Evolutionary conservation across 306 rosid genomes (phyloP), one percentile per base, ranked within the genome.

Genomic region (Echinosophora koreensis): DNA sequence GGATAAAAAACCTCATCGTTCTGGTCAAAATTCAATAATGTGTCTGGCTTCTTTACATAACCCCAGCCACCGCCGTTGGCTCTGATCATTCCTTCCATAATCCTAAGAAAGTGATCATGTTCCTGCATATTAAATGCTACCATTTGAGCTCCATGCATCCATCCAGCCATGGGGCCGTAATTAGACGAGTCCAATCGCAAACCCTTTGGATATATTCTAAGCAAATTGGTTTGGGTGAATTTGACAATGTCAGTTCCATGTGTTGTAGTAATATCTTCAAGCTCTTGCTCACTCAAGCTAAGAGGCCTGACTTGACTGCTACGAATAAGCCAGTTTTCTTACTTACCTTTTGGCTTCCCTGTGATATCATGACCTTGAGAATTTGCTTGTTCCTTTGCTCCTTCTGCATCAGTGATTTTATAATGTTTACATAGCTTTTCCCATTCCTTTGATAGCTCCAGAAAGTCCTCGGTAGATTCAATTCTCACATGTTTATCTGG

Each of bases 71-170:
- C 89, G 0, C 92, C 89, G 71, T 92, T 89, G 38, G 89, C 90
- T 87, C 87, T 92, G 86, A 95, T 92, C 99, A 90, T 92, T 83
- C 97, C 99, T 81, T 90, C 79, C 99, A 92, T 95, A 0, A 74
- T 75, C 85, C 90, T 77, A 8, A 90, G 91, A 76, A 38, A 14
- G 76, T 87, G 94, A 6, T 87, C 97, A 80, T 81, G 52, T 69
- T 91, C 91, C 99, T 92, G 99, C 97, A 95, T 95, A 75, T 95
- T 95, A 72, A 90, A 86, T 60, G 99, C 99, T 63, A 95, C 97
- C 99, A 95, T 95, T 85, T 95, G 99, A 88, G 97, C 99, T 81
- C 99, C 99, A 82, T 95, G 93, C 80, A 64, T 81, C 97, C 99
- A 95, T 81, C 89, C 97, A 76, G 87, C 80, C 93, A 95, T 88